A percentile compares a stretch with the other conserved stretches of the same genome.
phyloP scores from a whole-genome alignment of 345 rosid species.

The Odontarrhena argentea region DNA sequence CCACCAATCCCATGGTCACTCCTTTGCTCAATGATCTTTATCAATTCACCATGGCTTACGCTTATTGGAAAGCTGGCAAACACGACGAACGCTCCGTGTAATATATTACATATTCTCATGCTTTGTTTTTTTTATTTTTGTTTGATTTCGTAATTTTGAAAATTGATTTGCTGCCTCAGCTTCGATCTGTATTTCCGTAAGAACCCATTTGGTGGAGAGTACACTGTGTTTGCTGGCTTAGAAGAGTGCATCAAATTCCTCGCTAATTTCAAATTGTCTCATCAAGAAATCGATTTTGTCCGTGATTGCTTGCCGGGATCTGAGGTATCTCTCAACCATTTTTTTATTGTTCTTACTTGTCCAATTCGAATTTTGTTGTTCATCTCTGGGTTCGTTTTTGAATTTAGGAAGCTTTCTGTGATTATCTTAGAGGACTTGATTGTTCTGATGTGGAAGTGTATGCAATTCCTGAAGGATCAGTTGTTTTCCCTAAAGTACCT shows the following conservation, averaged over 20 bases:
- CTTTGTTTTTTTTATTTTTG: background rate
- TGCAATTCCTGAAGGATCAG: conserved; percentile 87
- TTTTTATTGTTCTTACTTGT: background rate
- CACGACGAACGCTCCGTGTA: conserved; percentile 85
- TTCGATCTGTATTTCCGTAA: conserved; percentile 92
- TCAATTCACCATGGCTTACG: conserved; percentile 97
- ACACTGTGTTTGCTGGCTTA: conserved; percentile 89
- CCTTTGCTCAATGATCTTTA: conserved; percentile 90
- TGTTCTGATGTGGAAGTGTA: conserved; percentile 90
- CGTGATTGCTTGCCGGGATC: conserved; percentile 64
- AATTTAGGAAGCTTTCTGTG: conserved; percentile 48
- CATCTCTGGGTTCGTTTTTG: conserved; percentile 8
- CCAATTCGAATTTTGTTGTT: conserved; percentile 9
- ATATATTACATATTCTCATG: conserved; percentile 24
- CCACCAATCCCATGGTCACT: conserved; percentile 92
- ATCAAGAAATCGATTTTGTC: conserved; percentile 78
- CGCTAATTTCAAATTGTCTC: conserved; percentile 74
- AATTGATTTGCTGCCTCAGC: conserved; percentile 44
- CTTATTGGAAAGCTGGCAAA: conserved; percentile 97
- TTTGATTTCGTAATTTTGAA: background rate
- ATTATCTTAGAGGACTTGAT: conserved; percentile 80
- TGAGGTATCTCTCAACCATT: conserved; percentile 55
- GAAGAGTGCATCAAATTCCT: conserved; percentile 91
- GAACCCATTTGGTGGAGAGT: conserved; percentile 97
- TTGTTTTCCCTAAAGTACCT: conserved; percentile 97